Evolutionary conservation across 805 yeast genomes (phyloP).

Genomic region (Isabelozyma heimii): DNA sequence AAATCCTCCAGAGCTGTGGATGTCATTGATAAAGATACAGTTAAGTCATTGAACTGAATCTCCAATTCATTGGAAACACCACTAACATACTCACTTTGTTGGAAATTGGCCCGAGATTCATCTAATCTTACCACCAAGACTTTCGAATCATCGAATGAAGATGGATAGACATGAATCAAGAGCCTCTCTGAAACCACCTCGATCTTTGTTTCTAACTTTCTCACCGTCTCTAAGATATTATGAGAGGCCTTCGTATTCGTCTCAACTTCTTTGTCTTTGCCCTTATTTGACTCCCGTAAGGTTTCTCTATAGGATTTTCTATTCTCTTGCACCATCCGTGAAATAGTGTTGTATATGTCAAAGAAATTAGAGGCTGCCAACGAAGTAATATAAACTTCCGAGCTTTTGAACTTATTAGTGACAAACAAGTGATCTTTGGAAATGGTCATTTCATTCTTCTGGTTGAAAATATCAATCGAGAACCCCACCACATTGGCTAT

Average conservation of each 20-base stretch:
- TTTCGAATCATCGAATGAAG: slow-evolving; percentile 72
- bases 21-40: slow-evolving; percentile 65
- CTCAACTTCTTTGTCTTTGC: slow-evolving; percentile 1
- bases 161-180: slow-evolving; percentile 73
- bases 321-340: slow-evolving; percentile 72
- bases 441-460: slow-evolving; percentile 47
- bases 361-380: slow-evolving; percentile 79
- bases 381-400: slow-evolving; percentile 71
- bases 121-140: slow-evolving; percentile 65
- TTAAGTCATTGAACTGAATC: slow-evolving; percentile 59
- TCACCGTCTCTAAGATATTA: slow-evolving; percentile 29
- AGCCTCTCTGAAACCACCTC: slow-evolving; percentile 58
- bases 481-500: slow-evolving; percentile 52
- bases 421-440: slow-evolving; percentile 63
- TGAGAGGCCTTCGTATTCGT: slow-evolving; percentile 3
- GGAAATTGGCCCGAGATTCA: slow-evolving; percentile 50
- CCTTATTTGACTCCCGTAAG: slow-evolving; percentile 52
- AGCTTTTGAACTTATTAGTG: slow-evolving; percentile 44
- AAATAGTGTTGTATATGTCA: slow-evolving; percentile 70
- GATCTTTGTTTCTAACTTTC: slow-evolving; percentile 62
- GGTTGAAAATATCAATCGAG: slow-evolving; percentile 63
- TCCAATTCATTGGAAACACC: slow-evolving; percentile 56
- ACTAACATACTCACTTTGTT: slow-evolving; percentile 44
- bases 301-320: slow-evolving; percentile 73
- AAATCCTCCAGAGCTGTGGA: slow-evolving; percentile 50